Base-by-base conservation (phyloP, 2,329 filamentous ascomycete genomes). In the Trichoderma sp. region DNA sequence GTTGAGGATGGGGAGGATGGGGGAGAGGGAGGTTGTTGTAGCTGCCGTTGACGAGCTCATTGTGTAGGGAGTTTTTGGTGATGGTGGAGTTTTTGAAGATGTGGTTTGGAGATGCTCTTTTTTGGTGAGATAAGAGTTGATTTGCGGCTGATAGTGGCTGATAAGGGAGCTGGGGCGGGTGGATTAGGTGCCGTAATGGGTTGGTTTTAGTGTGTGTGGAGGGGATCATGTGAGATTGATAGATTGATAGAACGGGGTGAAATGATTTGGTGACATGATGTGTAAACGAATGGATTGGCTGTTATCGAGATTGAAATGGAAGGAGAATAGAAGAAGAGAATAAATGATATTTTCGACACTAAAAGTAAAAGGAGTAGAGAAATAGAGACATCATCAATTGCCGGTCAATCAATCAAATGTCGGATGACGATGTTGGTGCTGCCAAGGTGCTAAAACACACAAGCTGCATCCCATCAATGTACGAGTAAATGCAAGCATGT, bases 1-100 rank as follows among this genome's bases (percentile, higher is more conserved):
- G 80, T 93, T 88, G 62, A 98, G 90, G 64, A 95, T 85, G 67
- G 89, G 82, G 33, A 86, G 79, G 33, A 88, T 81, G 2, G 89
- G 82, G 24, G 86, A 79, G 38, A 88, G 81, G 3, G 81, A 78
- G 65, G 78, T 76, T 71, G 80, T 77, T 59, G 80, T 71, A 35
- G 67, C 18, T 63, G 74, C 38, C 56, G 66, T 41, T 31, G 75
- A 21, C 9, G 64, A 18, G 29, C 3, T 53, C 69, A 73, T 73
- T 33, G 41, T 21, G 21, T 14, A 21, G 29, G 11, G n/a, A 4
- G 35, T 14, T 56, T 31, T 56, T 31, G 53, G 27, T 35, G 38
- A 27, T 64, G 41, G 21, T 56, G 38, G 16, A 16, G 27, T 24
- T 7, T 16, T 35, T 71, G 45, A 14, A 45, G 41, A 45, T 24